Base-by-base conservation (phyloP, 257 asterid species). In the Sherardia arvensis region DNA sequence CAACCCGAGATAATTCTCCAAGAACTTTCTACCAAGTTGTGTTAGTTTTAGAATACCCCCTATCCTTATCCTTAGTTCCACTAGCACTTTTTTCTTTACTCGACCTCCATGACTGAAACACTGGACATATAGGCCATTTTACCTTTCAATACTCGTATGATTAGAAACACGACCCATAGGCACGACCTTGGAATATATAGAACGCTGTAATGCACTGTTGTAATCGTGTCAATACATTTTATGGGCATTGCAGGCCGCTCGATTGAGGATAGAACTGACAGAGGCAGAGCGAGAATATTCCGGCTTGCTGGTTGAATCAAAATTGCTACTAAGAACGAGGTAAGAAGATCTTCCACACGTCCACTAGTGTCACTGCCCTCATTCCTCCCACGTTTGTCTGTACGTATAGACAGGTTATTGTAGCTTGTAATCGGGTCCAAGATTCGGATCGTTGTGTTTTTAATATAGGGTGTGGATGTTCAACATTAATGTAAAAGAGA, bases 241-340 rank as follows among this genome's bases (percentile, higher is more conserved):
- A 45, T 63, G 56, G 56, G 56, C 67, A 15, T n/a, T 33, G 25
- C 58, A 72, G 76, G 76, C 47, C 15, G 59, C 68, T 26, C 59
- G 67, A 8, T 60, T 72, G 58, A 47, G 40, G 54, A 8, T 18
- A 10, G 66, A 57, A 38, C 21, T 73, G 61, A 36, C 22, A 40
- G 63, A 57, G 63, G 70, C 73, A 25, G 57, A 54, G 12, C 58
- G 26, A 5, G 66, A 61, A 48, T 66, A 74, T 66, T 29, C 63
- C 28, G 64, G 51, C 54, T 66, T 74, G 73, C 59, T 70, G 17
- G 47, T 62, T 60, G 75, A 74, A 66, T 32, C 64, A 1, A 61
- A 59, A 49, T 27, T 34, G 61, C 7, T 69, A 40, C 66, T 61
- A 20, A 59, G 34, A 30, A 47, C 59, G 25, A 61, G 61, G 53